Base-by-base conservation (phyloP, 2,329 filamentous ascomycete genomes). In the Pestalotiopsis sp. region DNA sequence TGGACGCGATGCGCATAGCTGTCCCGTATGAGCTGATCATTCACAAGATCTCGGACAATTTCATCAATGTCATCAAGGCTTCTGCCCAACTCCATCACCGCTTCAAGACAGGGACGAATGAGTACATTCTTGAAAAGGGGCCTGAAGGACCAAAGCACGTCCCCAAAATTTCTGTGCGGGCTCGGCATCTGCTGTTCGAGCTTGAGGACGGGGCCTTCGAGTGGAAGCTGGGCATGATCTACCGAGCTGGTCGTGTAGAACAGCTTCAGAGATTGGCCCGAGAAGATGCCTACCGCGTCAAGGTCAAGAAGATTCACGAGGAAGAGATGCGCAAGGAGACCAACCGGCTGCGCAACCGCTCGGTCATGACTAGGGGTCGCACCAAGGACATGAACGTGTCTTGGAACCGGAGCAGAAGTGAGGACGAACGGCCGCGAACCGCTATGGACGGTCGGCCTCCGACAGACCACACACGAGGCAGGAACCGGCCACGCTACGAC, bases 161-260 rank as follows among this genome's bases (percentile, higher is more conserved):
- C 0, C 96, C 96, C 1, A 95, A 93, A 76, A 84, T 99, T 25
- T 95, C 94, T 0, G 73, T 99, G 11, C 90, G 94, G 65, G 92
- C 92, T 67, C 92, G 93, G 74, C 93, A 92, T 4, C 85, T 99
- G 27, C 82, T 97, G 2, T 95, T 99, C 69, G 95, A 98, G 76
- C 85, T 99, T 45, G 96, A 99, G 80, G 96, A 99, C 78, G 95
- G 96, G 64, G 92, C 93, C 0, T 99, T 99, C 75, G 96, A 99
- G 79, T 99, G 95, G 93, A 98, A 98, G 78, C 84, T 99, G 11
- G 94, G 95, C 17, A 91, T 94, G 76, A 99, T 99, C 65, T 99
- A 98, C 79, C 91, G 95, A 39, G 90, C 93, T 60, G 96, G 97
- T 0, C 86, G 95, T 23, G 84, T 95, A 67, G 96, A 99, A 79